Conservation (phyloP, 116 monocot species). For the Zostera marina region DNA sequence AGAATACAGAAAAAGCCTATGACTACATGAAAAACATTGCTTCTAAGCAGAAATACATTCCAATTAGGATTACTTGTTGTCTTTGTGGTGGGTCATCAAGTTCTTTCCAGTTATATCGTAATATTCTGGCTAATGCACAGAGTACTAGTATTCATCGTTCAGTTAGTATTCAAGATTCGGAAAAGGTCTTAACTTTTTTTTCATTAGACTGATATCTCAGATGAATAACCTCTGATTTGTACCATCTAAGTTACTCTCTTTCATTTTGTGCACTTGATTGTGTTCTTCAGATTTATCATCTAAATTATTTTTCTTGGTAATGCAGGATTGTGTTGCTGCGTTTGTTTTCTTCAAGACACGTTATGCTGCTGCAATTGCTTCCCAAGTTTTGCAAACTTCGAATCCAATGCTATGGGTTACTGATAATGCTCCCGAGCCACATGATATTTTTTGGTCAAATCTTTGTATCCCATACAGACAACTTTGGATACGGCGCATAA, state of each 20-base stretch:
- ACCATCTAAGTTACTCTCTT: neutral
- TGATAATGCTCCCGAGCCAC: too few relatives aligned
- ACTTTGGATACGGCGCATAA: too few relatives aligned
- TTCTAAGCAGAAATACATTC: slow-evolving; percentile 14
- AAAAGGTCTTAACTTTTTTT: neutral
- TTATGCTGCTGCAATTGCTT: too few relatives aligned
- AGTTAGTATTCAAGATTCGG: neutral
- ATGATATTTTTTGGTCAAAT: too few relatives aligned
- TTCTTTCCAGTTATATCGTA: slow-evolving; percentile 33
- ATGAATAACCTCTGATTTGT: neutral
- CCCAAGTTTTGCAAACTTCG: too few relatives aligned
- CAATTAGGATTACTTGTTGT: slow-evolving; percentile 46
- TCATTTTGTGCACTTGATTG: neutral
- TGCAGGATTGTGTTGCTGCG: too few relatives aligned
- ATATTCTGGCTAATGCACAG: slow-evolving; percentile 23
- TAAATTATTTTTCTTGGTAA: too few relatives aligned
- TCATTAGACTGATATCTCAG: neutral
- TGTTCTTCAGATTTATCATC: neutral
- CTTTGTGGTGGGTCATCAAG: slow-evolving; percentile 56
- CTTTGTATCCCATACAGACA: too few relatives aligned
- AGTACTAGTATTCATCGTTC: slow-evolving; percentile 12
- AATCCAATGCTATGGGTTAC: too few relatives aligned
- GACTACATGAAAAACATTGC: slow-evolving; percentile 16
- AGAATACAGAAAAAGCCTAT: slow-evolving; percentile 38
- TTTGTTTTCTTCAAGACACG: too few relatives aligned